Evolutionary conservation across 306 rosid genomes (phyloP), one percentile per base, ranked within the genome.

Genomic region (Prosopis cineraria): DNA sequence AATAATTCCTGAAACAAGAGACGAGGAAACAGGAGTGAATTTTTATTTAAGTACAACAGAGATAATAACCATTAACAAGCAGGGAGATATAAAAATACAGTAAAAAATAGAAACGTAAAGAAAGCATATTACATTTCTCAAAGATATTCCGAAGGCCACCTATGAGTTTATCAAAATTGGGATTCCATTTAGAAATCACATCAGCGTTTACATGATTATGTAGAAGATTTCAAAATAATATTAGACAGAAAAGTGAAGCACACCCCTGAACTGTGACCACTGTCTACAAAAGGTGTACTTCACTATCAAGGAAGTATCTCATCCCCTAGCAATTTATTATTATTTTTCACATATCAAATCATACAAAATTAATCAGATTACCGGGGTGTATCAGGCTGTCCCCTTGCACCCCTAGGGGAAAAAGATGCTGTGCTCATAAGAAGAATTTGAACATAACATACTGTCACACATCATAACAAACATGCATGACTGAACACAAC

Each of bases 1-100:
- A 73, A 84, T 69, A 82, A 70, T 80, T 87, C 90, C 98, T 95
- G 75, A 71, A 80, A 68, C 68, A 75, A 74, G 52, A 52, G 60
- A 68, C 34, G 27, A 55, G 33, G 52, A 63, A 53, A 41, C 31
- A 20, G 43, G 6, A 50, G 17, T 53, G 64, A 48, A 69, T 47
- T 68, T 73, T 74, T 36, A 56, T 31, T 34, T 31, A 52, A 19
- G 31, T 7, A 58, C 56, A 74, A 60, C 53, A 53, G 66, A 41
- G 30, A 66, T 69, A 27, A 71, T 27, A 80, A 56, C 58, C 82
- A 82, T 19, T 40, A 68, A 75, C 62, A 66, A 70, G 66, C 73
- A 80, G 53, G 8, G 36, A 30, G 40, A 31, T 3, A 63, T 8
- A 17, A 63, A 6, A 8, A 17, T 7, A 31, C 68, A 63, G 25